Percentiles rank a stretch among this genome's conserved stretches.
These are phyloP conservation scores for Mallotus repandus DNA, from an alignment of 441 rosid species.

Conservation along the genomic window DNA sequence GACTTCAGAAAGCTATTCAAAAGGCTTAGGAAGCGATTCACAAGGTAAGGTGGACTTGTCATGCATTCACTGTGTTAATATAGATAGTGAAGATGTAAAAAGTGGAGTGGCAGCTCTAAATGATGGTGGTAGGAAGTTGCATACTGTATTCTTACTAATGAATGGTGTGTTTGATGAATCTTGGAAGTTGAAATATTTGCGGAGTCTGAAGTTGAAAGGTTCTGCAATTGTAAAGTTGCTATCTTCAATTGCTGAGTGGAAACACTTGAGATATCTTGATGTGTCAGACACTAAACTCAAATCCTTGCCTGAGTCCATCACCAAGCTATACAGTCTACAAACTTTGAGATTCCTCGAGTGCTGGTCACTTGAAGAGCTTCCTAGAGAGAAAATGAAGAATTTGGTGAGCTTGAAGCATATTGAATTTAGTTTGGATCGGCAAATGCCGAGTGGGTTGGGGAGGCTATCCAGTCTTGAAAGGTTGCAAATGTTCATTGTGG, in stretches of 20 bases:
- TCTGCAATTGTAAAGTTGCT: constrained; percentile 15
- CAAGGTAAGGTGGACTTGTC: neutral
- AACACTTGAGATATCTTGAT: constrained; percentile 24
- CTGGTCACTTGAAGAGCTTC: constrained; percentile 16
- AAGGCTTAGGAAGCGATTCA: too few species aligned
- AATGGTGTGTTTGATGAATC: neutral
- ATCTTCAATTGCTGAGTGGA: constrained; percentile 7
- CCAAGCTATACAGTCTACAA: constrained; percentile 30
- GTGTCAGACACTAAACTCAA: constrained; percentile 19
- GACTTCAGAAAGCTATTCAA: neutral
- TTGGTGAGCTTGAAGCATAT: constrained; percentile 22
- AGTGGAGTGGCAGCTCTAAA: neutral
- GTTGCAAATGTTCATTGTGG: constrained; percentile 19
- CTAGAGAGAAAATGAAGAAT: constrained; percentile 16
- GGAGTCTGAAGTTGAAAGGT: constrained; percentile 15
- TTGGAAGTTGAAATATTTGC: constrained; percentile 16
- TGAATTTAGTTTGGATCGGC: neutral
- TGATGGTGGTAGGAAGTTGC: too few species aligned
- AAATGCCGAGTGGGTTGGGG: constrained; percentile 16
- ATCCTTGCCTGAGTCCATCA: constrained; percentile 24
- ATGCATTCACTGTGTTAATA: constrained; percentile 7
- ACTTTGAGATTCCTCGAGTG: constrained; percentile 23
- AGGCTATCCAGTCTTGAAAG: constrained; percentile 3
- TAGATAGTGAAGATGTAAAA: neutral
- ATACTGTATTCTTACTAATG: neutral